phyloP scores from a whole-genome alignment of 2,329 filamentous ascomycete species.

The Exophiala dermatitidis region DNA sequence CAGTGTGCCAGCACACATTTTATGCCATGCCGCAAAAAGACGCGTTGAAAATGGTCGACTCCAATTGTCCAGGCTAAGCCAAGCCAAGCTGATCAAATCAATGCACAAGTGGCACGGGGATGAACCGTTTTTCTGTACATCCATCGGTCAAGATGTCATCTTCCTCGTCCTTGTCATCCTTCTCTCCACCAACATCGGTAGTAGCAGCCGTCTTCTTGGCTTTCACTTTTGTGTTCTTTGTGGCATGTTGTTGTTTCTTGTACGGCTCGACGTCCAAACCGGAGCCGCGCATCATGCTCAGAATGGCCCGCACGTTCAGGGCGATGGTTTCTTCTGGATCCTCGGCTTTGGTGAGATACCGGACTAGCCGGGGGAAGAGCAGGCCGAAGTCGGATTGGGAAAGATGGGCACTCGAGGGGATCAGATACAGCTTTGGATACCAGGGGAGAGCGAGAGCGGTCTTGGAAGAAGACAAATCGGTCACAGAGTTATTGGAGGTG shows the following conservation, averaged over 20 bases:
- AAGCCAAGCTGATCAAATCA: background rate
- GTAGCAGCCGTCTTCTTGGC: background rate
- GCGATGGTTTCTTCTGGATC: slow-evolving; percentile 30
- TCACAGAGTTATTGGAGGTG: slow-evolving; percentile 29
- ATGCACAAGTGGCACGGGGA: slow-evolving; percentile 2
- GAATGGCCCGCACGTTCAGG: slow-evolving; percentile 31
- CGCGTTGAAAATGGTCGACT: no score
- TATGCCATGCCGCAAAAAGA: no score
- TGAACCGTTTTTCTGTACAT: slow-evolving; percentile 14
- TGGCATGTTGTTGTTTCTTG: background rate
- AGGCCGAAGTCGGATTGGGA: slow-evolving; percentile 79
- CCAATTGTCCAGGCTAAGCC: background rate
- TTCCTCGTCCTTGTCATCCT: slow-evolving; percentile 5
- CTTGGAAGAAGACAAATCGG: no score
- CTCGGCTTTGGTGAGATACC: slow-evolving; percentile 43
- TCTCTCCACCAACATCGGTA: background rate
- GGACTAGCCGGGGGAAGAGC: slow-evolving; percentile 63
- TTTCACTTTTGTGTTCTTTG: background rate
- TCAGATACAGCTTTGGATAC: slow-evolving; percentile 65
- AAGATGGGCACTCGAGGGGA: slow-evolving; percentile 66
- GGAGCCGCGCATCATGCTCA: slow-evolving; percentile 24
- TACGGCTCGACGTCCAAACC: slow-evolving; percentile 16
- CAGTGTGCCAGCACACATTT: no score
- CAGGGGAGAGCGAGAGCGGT: slow-evolving; percentile 8
- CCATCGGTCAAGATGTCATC: slow-evolving; percentile 9